A percentile compares a stretch with the other conserved stretches of the same genome.
phyloP scores from a whole-genome alignment of 345 rosid species.

The Cochlearia excelsa region DNA sequence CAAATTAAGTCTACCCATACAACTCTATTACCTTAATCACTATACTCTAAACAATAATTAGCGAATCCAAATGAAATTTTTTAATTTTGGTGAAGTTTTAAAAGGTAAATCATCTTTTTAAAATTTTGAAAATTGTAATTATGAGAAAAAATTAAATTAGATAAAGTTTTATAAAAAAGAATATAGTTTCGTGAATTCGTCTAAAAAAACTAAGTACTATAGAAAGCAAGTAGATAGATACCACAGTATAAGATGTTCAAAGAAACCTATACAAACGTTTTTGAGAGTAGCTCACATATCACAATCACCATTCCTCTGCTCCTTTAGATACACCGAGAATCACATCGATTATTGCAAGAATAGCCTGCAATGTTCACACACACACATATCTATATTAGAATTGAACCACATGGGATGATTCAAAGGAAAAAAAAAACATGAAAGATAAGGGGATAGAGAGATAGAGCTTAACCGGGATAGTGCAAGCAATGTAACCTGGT shows the following conservation, averaged over 20 bases:
- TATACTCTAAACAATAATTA: too few relatives aligned
- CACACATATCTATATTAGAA: background rate
- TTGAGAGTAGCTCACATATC: constrained; percentile 5
- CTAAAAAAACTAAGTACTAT: too few relatives aligned
- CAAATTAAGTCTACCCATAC: too few relatives aligned
- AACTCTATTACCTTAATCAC: too few relatives aligned
- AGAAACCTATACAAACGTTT: constrained; percentile 33
- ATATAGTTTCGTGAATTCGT: too few relatives aligned
- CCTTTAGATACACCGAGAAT: constrained; percentile 66
- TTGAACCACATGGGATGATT: background rate
- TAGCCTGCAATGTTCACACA: constrained; percentile 51
- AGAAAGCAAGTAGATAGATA: background rate
- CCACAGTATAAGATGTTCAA: background rate
- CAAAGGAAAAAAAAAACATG: background rate
- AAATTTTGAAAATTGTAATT: too few relatives aligned
- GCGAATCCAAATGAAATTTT: too few relatives aligned
- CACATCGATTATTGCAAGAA: constrained; percentile 67
- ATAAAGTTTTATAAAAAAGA: too few relatives aligned
- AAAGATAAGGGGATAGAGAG: background rate
- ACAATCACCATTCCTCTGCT: constrained; percentile 45
- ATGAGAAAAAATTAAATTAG: too few relatives aligned
- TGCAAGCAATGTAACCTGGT: constrained; percentile 89
- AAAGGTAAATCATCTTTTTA: too few relatives aligned
- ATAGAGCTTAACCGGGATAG: constrained; percentile 57
- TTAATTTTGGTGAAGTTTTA: too few relatives aligned